Evolutionary conservation across 768 basidiomycete genomes (phyloP).

Genomic region (Tulasnella sp.): DNA sequence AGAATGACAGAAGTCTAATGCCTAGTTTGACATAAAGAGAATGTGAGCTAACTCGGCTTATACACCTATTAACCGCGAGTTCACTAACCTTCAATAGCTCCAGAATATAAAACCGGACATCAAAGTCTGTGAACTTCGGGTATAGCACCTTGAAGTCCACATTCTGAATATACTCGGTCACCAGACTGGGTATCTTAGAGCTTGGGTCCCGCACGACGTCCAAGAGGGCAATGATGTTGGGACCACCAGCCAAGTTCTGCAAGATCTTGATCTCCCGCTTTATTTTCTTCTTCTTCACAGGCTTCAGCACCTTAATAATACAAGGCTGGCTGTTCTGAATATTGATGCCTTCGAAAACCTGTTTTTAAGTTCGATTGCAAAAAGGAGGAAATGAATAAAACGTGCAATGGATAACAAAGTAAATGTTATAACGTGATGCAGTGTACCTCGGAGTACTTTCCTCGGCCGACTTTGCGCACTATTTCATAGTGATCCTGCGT

Average conservation of each 20-base stretch:
- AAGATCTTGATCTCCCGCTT: conserved; percentile 68
- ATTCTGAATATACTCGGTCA: conserved; percentile 61
- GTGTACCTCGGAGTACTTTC: conserved; percentile 53
- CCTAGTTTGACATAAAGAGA: conserved; percentile 26
- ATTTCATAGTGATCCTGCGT: conserved; percentile 58
- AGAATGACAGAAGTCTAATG: conserved; percentile 60
- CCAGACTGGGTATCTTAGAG: conserved; percentile 49
- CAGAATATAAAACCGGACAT: conserved; percentile 57
- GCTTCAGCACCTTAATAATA: conserved; percentile 64
- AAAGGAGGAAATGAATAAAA: neutral
- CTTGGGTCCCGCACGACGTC: conserved; percentile 62
- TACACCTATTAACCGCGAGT: too few species aligned
- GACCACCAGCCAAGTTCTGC: conserved; percentile 55
- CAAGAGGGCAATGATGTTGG: conserved; percentile 55
- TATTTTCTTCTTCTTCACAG: conserved; percentile 60
- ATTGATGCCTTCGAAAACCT: conserved; percentile 54
- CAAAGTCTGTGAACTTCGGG: conserved; percentile 47
- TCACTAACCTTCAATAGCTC: conserved; percentile 41
- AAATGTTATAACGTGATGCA: neutral
- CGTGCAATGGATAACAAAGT: neutral
- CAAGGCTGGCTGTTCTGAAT: conserved; percentile 43
- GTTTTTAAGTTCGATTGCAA: neutral
- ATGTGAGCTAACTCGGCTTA: neutral
- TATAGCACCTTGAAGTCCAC: conserved; percentile 55
- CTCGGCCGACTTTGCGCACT: conserved; percentile 50